Evolutionary conservation across 805 yeast species (phyloP), one percentile per base, ranked within the genome.

Genomic region (Wickerhamomyces pijperi): DNA sequence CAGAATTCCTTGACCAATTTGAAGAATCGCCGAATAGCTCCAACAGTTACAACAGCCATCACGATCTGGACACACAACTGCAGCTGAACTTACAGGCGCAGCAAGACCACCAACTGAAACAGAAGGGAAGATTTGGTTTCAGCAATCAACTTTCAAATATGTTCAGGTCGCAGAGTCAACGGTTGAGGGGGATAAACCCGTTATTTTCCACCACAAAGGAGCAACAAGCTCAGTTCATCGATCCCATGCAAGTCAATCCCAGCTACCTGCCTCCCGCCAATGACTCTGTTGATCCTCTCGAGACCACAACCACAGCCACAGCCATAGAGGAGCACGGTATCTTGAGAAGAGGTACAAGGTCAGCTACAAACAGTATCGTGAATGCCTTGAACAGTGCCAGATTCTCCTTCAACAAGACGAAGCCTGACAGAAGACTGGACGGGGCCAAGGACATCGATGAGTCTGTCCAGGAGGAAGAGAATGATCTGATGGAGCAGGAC

Each of bases 141-240:
- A 42, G 60, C 65, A 25, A 25, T 25, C 29, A 9, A 4, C 29
- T 25, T 25, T 25, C 29, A 14, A 25, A 25, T 13, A 25, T 25
- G 29, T 25, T 25, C 29, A 8, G 29, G 14, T 25, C 29, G 13
- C 29, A 25, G 13, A 8, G 14, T 12, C 29, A 25, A 12, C 7
- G 14, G 13, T 41, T 54, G n/a, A 45, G 57, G 65, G 41, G 56
- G 60, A 54, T 54, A 28, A 53, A 54, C 35, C 58, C 58, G 8
- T 35, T 9, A 7, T 25, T 53, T 11, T 49, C 55, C 3, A 47
- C 57, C 2, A 54, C 50, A 34, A 52, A 45, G 34, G 51, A 54
- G n/a, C n/a, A n/a, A n/a, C n/a, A n/a, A n/a, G 6, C 9, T 21
- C 23, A 21, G 23, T 21, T 21, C 9, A 21, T 21, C 23, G 23